Conservation (phyloP, 139 green algal species). For the Tetraselmis striata region DNA sequence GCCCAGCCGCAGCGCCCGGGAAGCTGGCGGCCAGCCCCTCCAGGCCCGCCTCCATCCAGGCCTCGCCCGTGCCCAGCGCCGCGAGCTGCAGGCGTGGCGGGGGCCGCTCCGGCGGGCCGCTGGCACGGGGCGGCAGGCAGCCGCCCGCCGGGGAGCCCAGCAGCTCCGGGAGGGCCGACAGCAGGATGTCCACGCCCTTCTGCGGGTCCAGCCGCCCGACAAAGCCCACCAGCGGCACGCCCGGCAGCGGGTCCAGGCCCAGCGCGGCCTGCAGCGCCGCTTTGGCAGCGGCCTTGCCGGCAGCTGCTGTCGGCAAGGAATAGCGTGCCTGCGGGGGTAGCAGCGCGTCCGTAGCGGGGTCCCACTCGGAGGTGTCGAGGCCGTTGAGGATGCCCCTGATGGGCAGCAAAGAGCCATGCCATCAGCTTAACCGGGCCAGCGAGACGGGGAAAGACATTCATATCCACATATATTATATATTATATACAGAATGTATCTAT, state of each 20-base stretch:
- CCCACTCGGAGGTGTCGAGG: slow-evolving; percentile 56
- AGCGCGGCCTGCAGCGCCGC: slow-evolving; percentile 47
- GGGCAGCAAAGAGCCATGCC: background rate
- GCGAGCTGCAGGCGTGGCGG: slow-evolving; percentile 28
- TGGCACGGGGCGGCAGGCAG: background rate
- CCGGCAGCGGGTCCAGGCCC: slow-evolving; percentile 43
- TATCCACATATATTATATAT: too few relatives aligned
- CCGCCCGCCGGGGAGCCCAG: slow-evolving; percentile 26
- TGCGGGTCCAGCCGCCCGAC: slow-evolving; percentile 72
- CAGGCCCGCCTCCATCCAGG: slow-evolving; percentile 59
- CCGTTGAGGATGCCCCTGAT: slow-evolving; percentile 71
- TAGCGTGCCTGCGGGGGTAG: slow-evolving; percentile 48
- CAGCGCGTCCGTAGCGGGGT: slow-evolving; percentile 48
- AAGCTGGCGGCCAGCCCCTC: slow-evolving; percentile 39
- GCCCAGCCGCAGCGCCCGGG: slow-evolving; percentile 45
- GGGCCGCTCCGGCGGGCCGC: background rate
- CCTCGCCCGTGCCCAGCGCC: slow-evolving; percentile 39
- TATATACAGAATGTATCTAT: too few relatives aligned
- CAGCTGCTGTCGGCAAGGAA: background rate
- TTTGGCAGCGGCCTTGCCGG: slow-evolving; percentile 64
- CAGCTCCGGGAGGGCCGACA: slow-evolving; percentile 52
- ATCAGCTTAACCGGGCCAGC: background rate
- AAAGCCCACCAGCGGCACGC: slow-evolving; percentile 59
- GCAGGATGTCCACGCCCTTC: slow-evolving; percentile 78
- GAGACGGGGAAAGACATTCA: background rate